Evolutionary conservation across 1,284 basidiomycete species (phyloP).

Genomic region (Malassezia sympodialis): DNA sequence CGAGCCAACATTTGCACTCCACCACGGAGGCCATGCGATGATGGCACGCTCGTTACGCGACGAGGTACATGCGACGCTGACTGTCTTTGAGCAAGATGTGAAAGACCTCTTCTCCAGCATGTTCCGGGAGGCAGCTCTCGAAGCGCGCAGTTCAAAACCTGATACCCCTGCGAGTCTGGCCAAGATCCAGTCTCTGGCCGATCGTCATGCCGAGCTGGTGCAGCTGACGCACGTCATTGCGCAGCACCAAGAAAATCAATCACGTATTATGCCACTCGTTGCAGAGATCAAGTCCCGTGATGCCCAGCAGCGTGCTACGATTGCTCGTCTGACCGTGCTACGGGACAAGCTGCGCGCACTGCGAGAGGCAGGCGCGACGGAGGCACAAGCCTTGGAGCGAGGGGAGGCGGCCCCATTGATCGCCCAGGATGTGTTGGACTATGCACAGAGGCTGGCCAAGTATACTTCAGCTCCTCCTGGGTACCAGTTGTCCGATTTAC

Average conservation of each 20-base stretch:
- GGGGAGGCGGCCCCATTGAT: constrained; percentile 23
- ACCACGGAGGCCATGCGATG: neutral
- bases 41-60: constrained; percentile 1
- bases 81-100: neutral
- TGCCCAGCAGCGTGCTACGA: constrained; percentile 19
- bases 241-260: constrained; percentile 25
- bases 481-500: constrained; percentile 17
- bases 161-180: neutral
- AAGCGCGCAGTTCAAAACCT: neutral
- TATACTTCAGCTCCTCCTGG: constrained; percentile 35
- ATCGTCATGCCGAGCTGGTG: neutral
- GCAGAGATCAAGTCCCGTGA: constrained; percentile 19
- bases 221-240: constrained; percentile 16
- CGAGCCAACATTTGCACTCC: neutral
- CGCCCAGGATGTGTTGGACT: constrained; percentile 20
- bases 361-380: constrained; percentile 15
- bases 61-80: neutral
- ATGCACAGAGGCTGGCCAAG: constrained; percentile 28
- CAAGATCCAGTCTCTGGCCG: neutral
- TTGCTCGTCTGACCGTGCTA: constrained; percentile 21
- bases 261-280: constrained; percentile 17
- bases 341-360: constrained; percentile 24
- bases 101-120: neutral
- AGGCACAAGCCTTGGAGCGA: constrained; percentile 18
- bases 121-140: neutral